These are phyloP conservation scores for Gleditsia sinensis DNA, from an alignment of 306 rosid species.

Conservation along the genomic window DNA sequence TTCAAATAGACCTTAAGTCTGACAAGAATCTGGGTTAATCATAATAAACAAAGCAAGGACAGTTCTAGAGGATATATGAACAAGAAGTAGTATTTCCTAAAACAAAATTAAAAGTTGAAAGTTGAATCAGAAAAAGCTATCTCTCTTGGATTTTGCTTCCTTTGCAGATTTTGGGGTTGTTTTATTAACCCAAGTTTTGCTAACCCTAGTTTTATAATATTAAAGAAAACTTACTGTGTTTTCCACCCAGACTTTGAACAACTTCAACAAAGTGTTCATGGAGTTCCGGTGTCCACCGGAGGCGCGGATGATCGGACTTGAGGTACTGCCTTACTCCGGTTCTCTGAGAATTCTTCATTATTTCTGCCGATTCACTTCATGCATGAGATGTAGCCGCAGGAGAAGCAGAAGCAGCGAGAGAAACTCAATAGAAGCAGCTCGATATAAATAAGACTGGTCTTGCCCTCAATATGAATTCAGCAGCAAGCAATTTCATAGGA, in stretches of 20 bases:
- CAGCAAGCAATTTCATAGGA: conserved; percentile 32
- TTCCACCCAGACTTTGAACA: conserved; percentile 44
- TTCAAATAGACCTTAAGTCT: not conserved
- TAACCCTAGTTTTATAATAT: conserved; percentile 16
- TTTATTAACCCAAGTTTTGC: too few relatives aligned
- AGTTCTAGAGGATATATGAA: not conserved
- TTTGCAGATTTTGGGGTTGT: not conserved
- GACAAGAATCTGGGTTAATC: not conserved
- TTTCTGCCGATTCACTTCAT: conserved; percentile 18
- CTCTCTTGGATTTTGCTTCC: not conserved
- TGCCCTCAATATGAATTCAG: conserved; percentile 34
- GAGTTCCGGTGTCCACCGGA: conserved; percentile 48
- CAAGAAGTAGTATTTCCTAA: too few relatives aligned
- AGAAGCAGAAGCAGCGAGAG: conserved; percentile 7
- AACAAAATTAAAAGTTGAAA: not conserved
- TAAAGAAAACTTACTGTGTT: conserved; percentile 29
- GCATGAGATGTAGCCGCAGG: not conserved
- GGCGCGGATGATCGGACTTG: conserved; percentile 43
- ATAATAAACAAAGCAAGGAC: not conserved
- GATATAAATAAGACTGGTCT: conserved; percentile 12
- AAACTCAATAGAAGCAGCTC: not conserved
- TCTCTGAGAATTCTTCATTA: conserved; percentile 33
- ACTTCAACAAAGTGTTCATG: conserved; percentile 43
- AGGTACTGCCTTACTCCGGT: conserved; percentile 34
- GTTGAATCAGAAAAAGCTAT: not conserved